Evolutionary conservation across 108 stramenopile species (phyloP).

Genomic region (Bacterosira constricta): DNA sequence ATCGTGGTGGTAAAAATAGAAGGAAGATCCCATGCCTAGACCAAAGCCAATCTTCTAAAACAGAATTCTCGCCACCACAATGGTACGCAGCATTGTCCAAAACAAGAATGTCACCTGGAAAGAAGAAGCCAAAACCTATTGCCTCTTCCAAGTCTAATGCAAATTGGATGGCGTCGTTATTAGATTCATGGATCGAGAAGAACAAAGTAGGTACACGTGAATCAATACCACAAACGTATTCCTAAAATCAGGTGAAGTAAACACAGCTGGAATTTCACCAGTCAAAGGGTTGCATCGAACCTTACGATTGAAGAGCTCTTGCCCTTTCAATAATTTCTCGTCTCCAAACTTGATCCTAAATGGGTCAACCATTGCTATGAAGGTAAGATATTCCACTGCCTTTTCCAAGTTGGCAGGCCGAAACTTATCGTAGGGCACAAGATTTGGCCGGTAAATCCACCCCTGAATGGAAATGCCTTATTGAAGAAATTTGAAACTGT

Average conservation of each 20-base stretch:
- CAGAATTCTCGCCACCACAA: not conserved
- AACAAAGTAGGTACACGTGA: too few relatives aligned
- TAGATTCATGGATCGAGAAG: not conserved
- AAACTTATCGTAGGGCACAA: constrained; percentile 19
- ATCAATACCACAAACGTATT: too few relatives aligned
- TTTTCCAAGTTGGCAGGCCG: not conserved
- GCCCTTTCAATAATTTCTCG: constrained; percentile 18
- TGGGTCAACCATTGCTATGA: not conserved
- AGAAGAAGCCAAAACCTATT: not conserved
- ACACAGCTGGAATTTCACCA: constrained; percentile 1
- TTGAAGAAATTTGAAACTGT: constrained; percentile 15
- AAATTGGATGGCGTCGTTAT: not conserved
- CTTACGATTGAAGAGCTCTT: constrained; percentile 20
- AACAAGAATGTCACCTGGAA: not conserved
- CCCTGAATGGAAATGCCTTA: not conserved
- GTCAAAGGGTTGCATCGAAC: constrained; percentile 13
- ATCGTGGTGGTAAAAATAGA: not conserved
- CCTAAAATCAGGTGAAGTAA: too few relatives aligned
- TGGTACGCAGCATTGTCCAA: not conserved
- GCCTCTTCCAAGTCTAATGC: not conserved
- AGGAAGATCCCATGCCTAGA: not conserved
- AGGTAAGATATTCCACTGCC: not conserved
- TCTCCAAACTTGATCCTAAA: constrained; percentile 5
- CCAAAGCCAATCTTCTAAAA: not conserved
- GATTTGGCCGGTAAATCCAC: constrained; percentile 13